A percentile compares a stretch with the other conserved stretches of the same genome.
Conservation (phyloP, 2,329 filamentous ascomycete genomes). For the Aspergillus alliaceus region DNA sequence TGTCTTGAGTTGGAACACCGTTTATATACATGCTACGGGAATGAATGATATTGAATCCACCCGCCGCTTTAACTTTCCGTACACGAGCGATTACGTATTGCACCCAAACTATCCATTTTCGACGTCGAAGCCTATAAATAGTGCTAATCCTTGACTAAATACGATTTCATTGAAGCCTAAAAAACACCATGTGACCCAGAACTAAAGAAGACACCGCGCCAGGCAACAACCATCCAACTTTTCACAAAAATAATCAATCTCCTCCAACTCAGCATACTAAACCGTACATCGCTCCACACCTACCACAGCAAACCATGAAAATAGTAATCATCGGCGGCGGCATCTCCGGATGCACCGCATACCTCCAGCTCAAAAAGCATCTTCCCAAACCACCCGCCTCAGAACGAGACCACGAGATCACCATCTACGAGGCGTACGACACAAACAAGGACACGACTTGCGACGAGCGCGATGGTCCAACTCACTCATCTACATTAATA, state of each 20-base stretch:
- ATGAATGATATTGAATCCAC: background rate
- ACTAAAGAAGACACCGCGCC: background rate
- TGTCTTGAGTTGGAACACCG: too few relatives aligned
- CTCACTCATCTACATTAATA: constrained; percentile 34
- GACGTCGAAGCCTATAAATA: background rate
- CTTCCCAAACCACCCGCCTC: constrained; percentile 26
- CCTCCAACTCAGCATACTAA: background rate
- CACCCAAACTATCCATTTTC: background rate
- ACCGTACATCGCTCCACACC: background rate
- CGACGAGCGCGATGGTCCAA: constrained; percentile 17
- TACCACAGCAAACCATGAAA: constrained; percentile 32
- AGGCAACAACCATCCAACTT: background rate
- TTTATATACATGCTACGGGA: too few relatives aligned
- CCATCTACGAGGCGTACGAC: constrained; percentile 44
- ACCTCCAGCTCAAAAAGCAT: constrained; percentile 43
- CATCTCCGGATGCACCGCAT: constrained; percentile 41
- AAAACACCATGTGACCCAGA: background rate
- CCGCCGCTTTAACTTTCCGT: background rate
- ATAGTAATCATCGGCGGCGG: constrained; percentile 47
- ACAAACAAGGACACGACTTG: constrained; percentile 26
- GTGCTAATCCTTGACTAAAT: too few relatives aligned
- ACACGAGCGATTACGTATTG: background rate
- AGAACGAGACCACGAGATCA: constrained; percentile 27
- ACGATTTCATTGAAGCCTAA: background rate
- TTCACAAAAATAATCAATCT: too few relatives aligned